phyloP scores from a whole-genome alignment of 1,139 yeast genomes.

The Keqinozyma sinolaborantium region DNA sequence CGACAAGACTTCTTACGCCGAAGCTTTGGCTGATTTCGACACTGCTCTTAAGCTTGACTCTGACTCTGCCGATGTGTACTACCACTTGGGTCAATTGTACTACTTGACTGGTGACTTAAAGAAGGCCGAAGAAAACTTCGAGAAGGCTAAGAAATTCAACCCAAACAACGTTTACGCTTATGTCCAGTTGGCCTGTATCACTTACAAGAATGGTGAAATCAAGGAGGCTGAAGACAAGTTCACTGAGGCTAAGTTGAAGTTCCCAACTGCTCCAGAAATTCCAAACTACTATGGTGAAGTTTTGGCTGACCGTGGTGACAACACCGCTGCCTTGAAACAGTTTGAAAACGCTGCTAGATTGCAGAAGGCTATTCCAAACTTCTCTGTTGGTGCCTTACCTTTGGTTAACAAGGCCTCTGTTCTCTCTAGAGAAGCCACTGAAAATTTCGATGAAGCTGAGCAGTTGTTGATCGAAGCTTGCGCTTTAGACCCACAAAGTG shows the following conservation, averaged over 20 bases:
- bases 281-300: constrained; percentile 97
- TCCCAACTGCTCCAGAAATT: constrained; percentile 87
- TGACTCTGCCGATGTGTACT: constrained; percentile 75
- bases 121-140: constrained; percentile 73
- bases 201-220: constrained; percentile 74
- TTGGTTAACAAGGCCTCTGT: constrained; percentile 85
- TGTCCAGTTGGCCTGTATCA: constrained; percentile 90
- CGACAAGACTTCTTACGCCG: constrained; percentile 64
- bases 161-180: constrained; percentile 78
- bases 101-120: constrained; percentile 75
- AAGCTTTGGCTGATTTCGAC: constrained; percentile 68
- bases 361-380: constrained; percentile 62
- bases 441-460: constrained; percentile 60
- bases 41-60: constrained; percentile 71
- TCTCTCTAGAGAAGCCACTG: constrained; percentile 55
- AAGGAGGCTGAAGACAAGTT: constrained; percentile 64
- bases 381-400: constrained; percentile 82
- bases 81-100: constrained; percentile 91
- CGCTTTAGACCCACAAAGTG: constrained; percentile 81
- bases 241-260: constrained; percentile 66
- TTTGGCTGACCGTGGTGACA: constrained; percentile 75
- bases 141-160: constrained; percentile 71
- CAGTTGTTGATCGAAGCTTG: constrained; percentile 72
- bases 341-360: constrained; percentile 84
- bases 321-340: constrained; percentile 71